These are phyloP conservation scores for Syncephalastrum monosporum DNA, from an alignment of 371 early-diverging fungal genomes.

Conservation along the genomic window DNA sequence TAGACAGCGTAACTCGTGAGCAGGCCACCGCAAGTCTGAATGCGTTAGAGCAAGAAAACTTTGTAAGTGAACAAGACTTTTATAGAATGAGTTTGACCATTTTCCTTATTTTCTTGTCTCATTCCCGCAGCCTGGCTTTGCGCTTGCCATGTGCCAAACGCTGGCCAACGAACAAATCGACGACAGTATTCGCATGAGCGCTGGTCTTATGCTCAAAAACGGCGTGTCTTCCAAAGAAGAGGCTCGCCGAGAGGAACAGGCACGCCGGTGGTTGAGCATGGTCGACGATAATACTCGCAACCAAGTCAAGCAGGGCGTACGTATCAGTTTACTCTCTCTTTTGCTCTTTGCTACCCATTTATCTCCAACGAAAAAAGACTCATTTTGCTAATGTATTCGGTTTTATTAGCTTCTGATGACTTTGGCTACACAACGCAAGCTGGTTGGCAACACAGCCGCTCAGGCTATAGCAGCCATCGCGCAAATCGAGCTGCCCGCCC, in stretches of 20 bases:
- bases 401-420: slow-evolving; percentile 62
- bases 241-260: slow-evolving; percentile 63
- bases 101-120: slow-evolving; percentile 6
- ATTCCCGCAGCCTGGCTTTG: slow-evolving; percentile 68
- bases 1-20: slow-evolving; percentile 54
- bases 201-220: slow-evolving; percentile 93
- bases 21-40: slow-evolving; percentile 78
- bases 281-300: slow-evolving; percentile 52
- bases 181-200: slow-evolving; percentile 68
- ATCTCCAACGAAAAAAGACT: no score
- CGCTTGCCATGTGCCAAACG: slow-evolving; percentile 75
- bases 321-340: slow-evolving; percentile 1
- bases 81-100: neutral
- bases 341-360: no score
- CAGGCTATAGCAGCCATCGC: slow-evolving; percentile 90
- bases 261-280: slow-evolving; percentile 67
- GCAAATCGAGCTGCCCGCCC: slow-evolving; percentile 83
- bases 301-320: slow-evolving; percentile 61
- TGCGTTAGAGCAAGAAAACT: slow-evolving; percentile 72
- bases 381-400: neutral
- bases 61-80: slow-evolving; percentile 55
- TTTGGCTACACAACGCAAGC: slow-evolving; percentile 63
- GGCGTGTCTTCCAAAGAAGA: slow-evolving; percentile 81
- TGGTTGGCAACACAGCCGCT: slow-evolving; percentile 74
- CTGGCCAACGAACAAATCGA: slow-evolving; percentile 73